Conservation (phyloP, 345 rosid genomes). For the Tarenaya hassleriana region DNA sequence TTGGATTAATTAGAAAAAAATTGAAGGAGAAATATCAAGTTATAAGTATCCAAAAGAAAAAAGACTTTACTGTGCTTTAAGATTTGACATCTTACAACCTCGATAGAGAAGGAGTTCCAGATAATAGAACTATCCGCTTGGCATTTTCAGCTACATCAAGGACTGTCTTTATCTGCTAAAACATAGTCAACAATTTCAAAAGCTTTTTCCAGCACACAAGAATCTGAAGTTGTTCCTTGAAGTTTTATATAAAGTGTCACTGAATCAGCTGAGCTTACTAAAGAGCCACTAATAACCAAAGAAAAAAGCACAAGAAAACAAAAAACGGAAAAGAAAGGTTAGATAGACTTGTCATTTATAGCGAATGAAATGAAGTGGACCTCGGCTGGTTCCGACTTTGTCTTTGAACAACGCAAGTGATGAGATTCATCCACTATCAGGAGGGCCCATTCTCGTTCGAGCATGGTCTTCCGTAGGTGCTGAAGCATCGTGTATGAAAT, state of each 20-base stretch:
- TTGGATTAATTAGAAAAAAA: slow-evolving; percentile 26
- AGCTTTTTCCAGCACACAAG: slow-evolving; percentile 13
- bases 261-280: slow-evolving; percentile 10
- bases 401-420: slow-evolving; percentile 73
- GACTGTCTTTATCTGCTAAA: slow-evolving; percentile 60
- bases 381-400: slow-evolving; percentile 65
- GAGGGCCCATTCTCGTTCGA: slow-evolving; percentile 73
- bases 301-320: slow-evolving; percentile 1
- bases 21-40: slow-evolving; percentile 9
- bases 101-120: slow-evolving; percentile 97
- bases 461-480: slow-evolving; percentile 62
- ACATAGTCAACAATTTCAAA: slow-evolving; percentile 17
- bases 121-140: slow-evolving; percentile 66
- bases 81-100: slow-evolving; percentile 51
- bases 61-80: slow-evolving; percentile 14
- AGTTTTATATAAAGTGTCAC: slow-evolving; percentile 16
- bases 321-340: slow-evolving; percentile 4
- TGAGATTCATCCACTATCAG: slow-evolving; percentile 95
- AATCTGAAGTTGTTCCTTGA: slow-evolving; percentile 8
- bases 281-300: slow-evolving; percentile 1
- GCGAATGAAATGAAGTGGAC: slow-evolving; percentile 30
- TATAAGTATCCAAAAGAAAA: slow-evolving; percentile 16
- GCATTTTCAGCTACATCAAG: slow-evolving; percentile 75
- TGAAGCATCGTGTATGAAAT: slow-evolving; percentile 89
- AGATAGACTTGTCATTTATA: neutral